Conservation (phyloP, 805 yeast genomes). For the Cephaloascus fragrans region DNA sequence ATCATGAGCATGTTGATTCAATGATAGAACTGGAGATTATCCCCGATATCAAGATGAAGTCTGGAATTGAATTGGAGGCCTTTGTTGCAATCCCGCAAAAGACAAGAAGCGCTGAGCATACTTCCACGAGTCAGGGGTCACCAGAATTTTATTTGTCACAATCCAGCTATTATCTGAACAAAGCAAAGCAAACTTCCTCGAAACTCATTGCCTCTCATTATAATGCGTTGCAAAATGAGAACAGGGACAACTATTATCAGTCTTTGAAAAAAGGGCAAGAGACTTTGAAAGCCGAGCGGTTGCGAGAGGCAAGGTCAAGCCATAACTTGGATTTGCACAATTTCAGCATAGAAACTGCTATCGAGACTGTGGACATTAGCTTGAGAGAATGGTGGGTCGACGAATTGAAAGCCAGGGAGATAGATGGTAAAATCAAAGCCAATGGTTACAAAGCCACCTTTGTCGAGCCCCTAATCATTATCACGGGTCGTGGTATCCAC, state of each 20-base stretch:
- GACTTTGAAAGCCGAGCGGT: not conserved
- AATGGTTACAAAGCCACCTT: slow-evolving; percentile 25
- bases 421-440: slow-evolving; percentile 23
- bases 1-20: not conserved
- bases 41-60: too few species aligned
- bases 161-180: slow-evolving; percentile 2
- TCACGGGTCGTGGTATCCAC: slow-evolving; percentile 70
- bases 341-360: slow-evolving; percentile 37
- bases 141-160: slow-evolving; percentile 2
- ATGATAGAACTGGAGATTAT: not conserved
- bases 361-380: slow-evolving; percentile 20
- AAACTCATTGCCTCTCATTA: slow-evolving; percentile 4
- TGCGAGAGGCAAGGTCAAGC: slow-evolving; percentile 6
- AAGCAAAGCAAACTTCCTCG: slow-evolving; percentile 2
- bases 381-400: slow-evolving; percentile 53
- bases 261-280: slow-evolving; percentile 6
- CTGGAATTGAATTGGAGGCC: too few species aligned
- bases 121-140: not conserved
- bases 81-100: not conserved
- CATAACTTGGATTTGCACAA: slow-evolving; percentile 48
- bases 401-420: slow-evolving; percentile 34
- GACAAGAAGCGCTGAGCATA: not conserved
- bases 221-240: slow-evolving; percentile 2
- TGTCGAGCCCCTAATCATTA: slow-evolving; percentile 33
- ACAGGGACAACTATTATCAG: slow-evolving; percentile 5